Conservation (phyloP, 805 yeast genomes). For the Metschnikowia bowlesiae region DNA sequence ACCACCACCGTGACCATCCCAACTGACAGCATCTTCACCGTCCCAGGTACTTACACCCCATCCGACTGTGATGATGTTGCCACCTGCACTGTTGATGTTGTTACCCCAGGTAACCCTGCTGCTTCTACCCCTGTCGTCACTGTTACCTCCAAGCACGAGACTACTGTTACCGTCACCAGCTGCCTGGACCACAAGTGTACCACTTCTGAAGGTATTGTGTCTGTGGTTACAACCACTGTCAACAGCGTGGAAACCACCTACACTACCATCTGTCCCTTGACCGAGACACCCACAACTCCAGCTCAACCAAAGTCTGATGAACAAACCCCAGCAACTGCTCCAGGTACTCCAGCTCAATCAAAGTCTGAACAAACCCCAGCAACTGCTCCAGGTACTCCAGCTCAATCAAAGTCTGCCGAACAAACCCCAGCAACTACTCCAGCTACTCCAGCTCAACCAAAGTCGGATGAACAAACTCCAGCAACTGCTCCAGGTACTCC, state of each 20-base stretch:
- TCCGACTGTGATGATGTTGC: slow-evolving; percentile 1
- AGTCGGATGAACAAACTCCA: background rate
- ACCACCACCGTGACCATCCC: background rate
- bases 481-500: background rate
- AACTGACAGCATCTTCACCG: background rate
- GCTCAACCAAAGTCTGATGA: background rate
- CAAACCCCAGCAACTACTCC: background rate
- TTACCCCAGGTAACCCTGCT: background rate
- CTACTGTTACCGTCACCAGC: background rate
- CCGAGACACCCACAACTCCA: background rate
- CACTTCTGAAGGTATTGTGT: background rate
- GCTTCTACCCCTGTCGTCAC: background rate
- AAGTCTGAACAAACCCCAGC: background rate
- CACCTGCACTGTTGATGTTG: slow-evolving; percentile 1
- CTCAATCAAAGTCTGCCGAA: background rate
- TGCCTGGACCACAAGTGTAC: slow-evolving; percentile 1
- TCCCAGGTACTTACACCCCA: slow-evolving; percentile 1
- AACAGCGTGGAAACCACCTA: background rate
- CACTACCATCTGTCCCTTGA: slow-evolving; percentile 2
- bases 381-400: background rate
- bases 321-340: background rate
- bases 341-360: background rate
- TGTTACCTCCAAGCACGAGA: background rate
- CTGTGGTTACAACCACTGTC: slow-evolving; percentile 1
- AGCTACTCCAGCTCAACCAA: background rate